Percentiles rank a stretch among this genome's conserved stretches.
phyloP scores from a whole-genome alignment of 192 early-diverging fungal species.

The Piromyces finnis region DNA sequence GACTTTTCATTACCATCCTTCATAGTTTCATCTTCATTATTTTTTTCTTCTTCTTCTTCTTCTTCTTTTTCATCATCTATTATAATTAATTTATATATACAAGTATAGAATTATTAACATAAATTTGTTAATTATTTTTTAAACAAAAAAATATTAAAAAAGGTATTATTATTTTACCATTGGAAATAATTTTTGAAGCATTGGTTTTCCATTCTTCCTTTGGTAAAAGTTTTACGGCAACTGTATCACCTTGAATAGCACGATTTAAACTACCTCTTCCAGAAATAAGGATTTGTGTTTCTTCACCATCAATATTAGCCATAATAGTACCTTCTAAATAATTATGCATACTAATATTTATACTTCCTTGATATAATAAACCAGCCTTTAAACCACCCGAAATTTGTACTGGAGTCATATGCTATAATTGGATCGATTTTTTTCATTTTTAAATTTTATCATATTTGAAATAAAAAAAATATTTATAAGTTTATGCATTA shows the following conservation, averaged over 20 bases:
- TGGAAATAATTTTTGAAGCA: slow-evolving; percentile 50
- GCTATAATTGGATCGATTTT: slow-evolving; percentile 20
- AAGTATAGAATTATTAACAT: no score
- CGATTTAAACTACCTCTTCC: slow-evolving; percentile 78
- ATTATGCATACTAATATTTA: slow-evolving; percentile 73
- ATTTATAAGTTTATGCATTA: no score
- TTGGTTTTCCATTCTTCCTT: slow-evolving; percentile 63
- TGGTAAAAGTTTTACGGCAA: slow-evolving; percentile 77
- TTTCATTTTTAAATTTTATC: background rate
- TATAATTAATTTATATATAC: no score
- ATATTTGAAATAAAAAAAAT: no score
- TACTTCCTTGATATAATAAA: slow-evolving; percentile 57
- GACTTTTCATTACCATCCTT: slow-evolving; percentile 20
- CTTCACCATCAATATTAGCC: slow-evolving; percentile 54
- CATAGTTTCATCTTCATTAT: slow-evolving; percentile 37
- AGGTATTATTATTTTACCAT: no score
- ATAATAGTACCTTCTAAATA: slow-evolving; percentile 67
- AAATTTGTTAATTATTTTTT: no score
- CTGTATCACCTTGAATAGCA: slow-evolving; percentile 75
- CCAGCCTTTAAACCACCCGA: slow-evolving; percentile 70
- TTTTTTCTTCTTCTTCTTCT: slow-evolving; percentile 7
- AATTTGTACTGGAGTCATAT: slow-evolving; percentile 58
- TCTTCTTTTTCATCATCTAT: background rate
- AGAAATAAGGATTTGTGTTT: slow-evolving; percentile 53
- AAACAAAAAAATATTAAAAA: no score